phyloP scores from a whole-genome alignment of 176 grass and related monocot genomes.

The Triticum monococcum region DNA sequence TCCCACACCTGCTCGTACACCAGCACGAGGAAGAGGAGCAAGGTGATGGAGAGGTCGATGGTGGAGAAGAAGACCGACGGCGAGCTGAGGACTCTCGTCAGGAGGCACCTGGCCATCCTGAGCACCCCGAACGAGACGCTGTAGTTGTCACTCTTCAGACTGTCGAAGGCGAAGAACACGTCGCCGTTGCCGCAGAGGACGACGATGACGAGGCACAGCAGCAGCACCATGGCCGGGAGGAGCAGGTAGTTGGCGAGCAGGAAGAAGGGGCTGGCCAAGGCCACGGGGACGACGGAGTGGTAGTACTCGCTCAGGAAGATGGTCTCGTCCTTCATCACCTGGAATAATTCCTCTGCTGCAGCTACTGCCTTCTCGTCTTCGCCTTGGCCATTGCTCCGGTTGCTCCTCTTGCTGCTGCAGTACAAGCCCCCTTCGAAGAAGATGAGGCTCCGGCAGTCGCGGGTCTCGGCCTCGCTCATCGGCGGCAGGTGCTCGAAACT shows the following conservation, averaged over 20 bases:
- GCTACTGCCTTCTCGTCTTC: background rate
- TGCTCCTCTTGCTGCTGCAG: background rate
- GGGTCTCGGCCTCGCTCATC: background rate
- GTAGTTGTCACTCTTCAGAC: background rate
- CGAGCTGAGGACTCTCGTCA: background rate
- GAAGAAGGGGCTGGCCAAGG: constrained; percentile 12
- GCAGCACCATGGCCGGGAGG: background rate
- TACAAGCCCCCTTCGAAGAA: background rate
- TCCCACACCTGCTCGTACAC: constrained; percentile 14
- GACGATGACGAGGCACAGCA: background rate
- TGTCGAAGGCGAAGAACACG: background rate
- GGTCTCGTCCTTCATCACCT: constrained; percentile 7
- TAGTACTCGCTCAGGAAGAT: constrained; percentile 20
- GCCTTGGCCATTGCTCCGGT: background rate
- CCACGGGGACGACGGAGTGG: constrained; percentile 13
- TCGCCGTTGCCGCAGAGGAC: background rate
- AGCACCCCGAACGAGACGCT: background rate
- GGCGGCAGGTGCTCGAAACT: background rate
- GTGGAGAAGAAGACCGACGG: background rate
- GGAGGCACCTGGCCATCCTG: background rate
- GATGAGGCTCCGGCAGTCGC: background rate
- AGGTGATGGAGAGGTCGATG: constrained; percentile 9
- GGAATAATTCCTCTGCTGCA: background rate
- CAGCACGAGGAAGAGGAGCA: background rate
- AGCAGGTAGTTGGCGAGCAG: background rate